Percentiles rank a stretch among this genome's conserved stretches.
Evolutionary conservation across 2,329 filamentous ascomycete genomes (phyloP).

Genomic region (Phialophora macrospora): DNA sequence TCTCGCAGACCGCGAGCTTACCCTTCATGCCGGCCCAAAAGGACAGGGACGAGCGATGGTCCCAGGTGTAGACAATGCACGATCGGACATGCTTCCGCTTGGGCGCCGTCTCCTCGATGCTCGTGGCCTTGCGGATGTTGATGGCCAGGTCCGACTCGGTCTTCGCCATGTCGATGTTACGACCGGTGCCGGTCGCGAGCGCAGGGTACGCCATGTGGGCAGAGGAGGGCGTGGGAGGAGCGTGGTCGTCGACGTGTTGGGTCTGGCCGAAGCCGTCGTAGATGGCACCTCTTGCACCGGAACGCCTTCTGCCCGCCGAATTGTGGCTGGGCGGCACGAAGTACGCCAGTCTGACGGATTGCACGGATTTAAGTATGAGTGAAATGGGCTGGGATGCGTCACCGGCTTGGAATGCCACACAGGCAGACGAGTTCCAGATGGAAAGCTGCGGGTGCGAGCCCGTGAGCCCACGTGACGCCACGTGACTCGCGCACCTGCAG

Average conservation of each 20-base stretch:
- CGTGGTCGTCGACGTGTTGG: constrained; percentile 28
- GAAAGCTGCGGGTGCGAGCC: neutral
- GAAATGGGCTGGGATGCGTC: neutral
- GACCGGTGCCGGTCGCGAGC: constrained; percentile 32
- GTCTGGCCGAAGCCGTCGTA: constrained; percentile 36
- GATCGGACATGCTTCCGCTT: constrained; percentile 87
- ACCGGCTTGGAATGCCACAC: neutral
- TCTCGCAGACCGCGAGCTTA: constrained; percentile 1
- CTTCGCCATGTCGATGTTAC: constrained; percentile 39
- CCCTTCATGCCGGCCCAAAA: constrained; percentile 97
- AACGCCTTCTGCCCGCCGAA: constrained; percentile 17
- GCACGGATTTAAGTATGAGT: neutral
- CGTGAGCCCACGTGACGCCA: no score
- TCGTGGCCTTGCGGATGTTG: constrained; percentile 71
- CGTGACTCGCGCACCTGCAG: no score
- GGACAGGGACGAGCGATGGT: constrained; percentile 91
- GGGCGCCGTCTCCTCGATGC: constrained; percentile 55
- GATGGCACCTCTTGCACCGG: constrained; percentile 22
- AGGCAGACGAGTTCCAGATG: constrained; percentile 2
- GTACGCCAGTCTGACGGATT: constrained; percentile 33
- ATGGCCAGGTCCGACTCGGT: constrained; percentile 68
- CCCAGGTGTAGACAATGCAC: constrained; percentile 99
- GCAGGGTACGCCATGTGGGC: constrained; percentile 36
- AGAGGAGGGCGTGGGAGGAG: constrained; percentile 3
- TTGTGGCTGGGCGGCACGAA: constrained; percentile 23